Percentiles rank a stretch among this genome's conserved stretches.
Conservation (phyloP, 805 yeast species). For the Starmerella sp. region DNA sequence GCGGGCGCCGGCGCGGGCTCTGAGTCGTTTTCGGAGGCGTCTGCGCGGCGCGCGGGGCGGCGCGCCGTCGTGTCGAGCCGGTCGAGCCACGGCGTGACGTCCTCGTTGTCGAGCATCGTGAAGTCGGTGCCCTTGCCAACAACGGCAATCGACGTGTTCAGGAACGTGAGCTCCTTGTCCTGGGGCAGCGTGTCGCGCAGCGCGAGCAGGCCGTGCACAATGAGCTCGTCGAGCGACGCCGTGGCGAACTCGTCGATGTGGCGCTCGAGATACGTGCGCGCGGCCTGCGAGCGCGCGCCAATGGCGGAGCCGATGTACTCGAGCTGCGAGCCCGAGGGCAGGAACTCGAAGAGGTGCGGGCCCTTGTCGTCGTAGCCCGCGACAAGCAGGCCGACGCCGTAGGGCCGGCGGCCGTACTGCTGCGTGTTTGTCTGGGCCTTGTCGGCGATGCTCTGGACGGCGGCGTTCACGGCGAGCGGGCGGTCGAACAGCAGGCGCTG, state of each 20-base stretch:
- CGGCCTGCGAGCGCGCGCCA: conserved; percentile 98
- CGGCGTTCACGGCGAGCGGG: conserved; percentile 70
- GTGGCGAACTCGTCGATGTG: conserved; percentile 57
- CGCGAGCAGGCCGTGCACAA: conserved; percentile 78
- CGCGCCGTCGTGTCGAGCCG: conserved; percentile 47
- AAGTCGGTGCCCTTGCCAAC: conserved; percentile 77
- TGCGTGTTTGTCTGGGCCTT: conserved; percentile 97
- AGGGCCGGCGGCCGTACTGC: conserved; percentile 91
- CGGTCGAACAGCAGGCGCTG: conserved; percentile 76
- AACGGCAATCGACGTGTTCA: conserved; percentile 81
- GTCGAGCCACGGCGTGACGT: conserved; percentile 73
- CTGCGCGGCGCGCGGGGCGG: conserved; percentile 38
- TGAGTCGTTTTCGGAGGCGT: background rate
- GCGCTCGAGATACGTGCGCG: conserved; percentile 88
- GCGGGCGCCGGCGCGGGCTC: background rate
- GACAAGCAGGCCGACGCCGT: conserved; percentile 89
- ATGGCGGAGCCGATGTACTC: conserved; percentile 91
- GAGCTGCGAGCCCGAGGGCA: conserved; percentile 86
- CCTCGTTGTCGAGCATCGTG: conserved; percentile 74
- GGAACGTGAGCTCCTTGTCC: conserved; percentile 76
- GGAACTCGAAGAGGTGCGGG: conserved; percentile 87
- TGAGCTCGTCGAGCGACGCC: conserved; percentile 56
- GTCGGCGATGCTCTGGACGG: conserved; percentile 79
- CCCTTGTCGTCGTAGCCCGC: conserved; percentile 91
- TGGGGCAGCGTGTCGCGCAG: conserved; percentile 88